Evolutionary conservation across 2,329 filamentous ascomycete species (phyloP).

Genomic region (Anthostomella pinea): DNA sequence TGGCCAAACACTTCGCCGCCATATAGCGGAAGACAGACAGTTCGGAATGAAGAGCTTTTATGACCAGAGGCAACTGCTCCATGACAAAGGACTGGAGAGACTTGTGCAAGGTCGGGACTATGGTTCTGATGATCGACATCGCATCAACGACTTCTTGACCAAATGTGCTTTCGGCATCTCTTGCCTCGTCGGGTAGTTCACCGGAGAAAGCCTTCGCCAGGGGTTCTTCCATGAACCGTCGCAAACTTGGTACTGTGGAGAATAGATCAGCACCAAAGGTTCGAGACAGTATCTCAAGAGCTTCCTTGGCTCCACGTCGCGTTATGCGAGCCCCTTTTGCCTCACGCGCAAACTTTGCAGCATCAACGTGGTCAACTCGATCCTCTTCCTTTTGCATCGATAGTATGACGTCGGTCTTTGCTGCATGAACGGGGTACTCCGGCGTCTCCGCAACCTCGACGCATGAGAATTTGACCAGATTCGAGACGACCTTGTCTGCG

Average conservation of each 20-base stretch:
- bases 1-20: slow-evolving; percentile 95
- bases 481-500: slow-evolving; percentile 93
- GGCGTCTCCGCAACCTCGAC: slow-evolving; percentile 97
- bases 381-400: slow-evolving; percentile 98
- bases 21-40: slow-evolving; percentile 94
- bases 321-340: slow-evolving; percentile 87
- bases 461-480: slow-evolving; percentile 95
- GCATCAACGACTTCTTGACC: slow-evolving; percentile 94
- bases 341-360: slow-evolving; percentile 84
- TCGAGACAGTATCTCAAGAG: slow-evolving; percentile 79
- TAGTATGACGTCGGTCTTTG: slow-evolving; percentile 75
- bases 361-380: slow-evolving; percentile 85
- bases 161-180: slow-evolving; percentile 68
- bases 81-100: slow-evolving; percentile 78
- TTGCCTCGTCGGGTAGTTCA: slow-evolving; percentile 69
- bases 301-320: slow-evolving; percentile 88
- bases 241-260: slow-evolving; percentile 79
- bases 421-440: slow-evolving; percentile 82
- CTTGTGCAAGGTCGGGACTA: slow-evolving; percentile 83
- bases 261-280: slow-evolving; percentile 78
- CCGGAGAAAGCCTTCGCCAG: slow-evolving; percentile 71
- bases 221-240: slow-evolving; percentile 76
- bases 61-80: slow-evolving; percentile 78
- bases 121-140: slow-evolving; percentile 84
- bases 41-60: slow-evolving; percentile 81